Conservation (phyloP, 1,284 basidiomycete species). For the Farysia itapuensis region DNA sequence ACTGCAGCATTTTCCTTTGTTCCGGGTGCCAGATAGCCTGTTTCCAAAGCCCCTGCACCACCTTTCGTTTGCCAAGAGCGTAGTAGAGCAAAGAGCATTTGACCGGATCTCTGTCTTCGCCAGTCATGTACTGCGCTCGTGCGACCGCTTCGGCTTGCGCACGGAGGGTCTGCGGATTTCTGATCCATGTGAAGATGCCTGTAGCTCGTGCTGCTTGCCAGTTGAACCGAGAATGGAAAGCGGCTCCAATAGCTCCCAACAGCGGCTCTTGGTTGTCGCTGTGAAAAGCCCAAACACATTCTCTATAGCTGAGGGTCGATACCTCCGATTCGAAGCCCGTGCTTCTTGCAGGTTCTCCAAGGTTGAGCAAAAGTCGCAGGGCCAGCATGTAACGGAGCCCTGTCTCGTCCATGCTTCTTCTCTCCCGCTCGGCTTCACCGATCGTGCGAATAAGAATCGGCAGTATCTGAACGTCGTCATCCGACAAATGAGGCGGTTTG, state of each 20-base stretch:
- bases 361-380: conserved; percentile 21
- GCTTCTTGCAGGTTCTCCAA: background rate
- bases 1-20: conserved; percentile 84
- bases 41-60: conserved; percentile 91
- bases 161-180: conserved; percentile 65
- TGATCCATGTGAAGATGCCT: conserved; percentile 86
- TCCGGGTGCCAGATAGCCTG: conserved; percentile 94
- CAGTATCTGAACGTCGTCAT: conserved; percentile 76
- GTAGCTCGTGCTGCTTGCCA: conserved; percentile 84
- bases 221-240: conserved; percentile 77
- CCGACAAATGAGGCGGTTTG: conserved; percentile 71
- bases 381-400: conserved; percentile 65
- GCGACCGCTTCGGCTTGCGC: conserved; percentile 83
- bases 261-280: conserved; percentile 87
- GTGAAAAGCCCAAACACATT: conserved; percentile 92
- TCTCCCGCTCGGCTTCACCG: conserved; percentile 85
- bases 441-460: conserved; percentile 79
- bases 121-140: conserved; percentile 82
- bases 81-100: conserved; percentile 90
- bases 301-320: conserved; percentile 76
- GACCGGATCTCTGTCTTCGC: conserved; percentile 72
- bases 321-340: background rate
- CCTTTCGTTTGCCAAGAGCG: conserved; percentile 84
- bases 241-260: conserved; percentile 70
- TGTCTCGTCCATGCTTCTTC: conserved; percentile 80